These are phyloP conservation scores for Lentithecium fluviatile DNA, from an alignment of 495 filamentous ascomycete genomes.

Conservation along the genomic window DNA sequence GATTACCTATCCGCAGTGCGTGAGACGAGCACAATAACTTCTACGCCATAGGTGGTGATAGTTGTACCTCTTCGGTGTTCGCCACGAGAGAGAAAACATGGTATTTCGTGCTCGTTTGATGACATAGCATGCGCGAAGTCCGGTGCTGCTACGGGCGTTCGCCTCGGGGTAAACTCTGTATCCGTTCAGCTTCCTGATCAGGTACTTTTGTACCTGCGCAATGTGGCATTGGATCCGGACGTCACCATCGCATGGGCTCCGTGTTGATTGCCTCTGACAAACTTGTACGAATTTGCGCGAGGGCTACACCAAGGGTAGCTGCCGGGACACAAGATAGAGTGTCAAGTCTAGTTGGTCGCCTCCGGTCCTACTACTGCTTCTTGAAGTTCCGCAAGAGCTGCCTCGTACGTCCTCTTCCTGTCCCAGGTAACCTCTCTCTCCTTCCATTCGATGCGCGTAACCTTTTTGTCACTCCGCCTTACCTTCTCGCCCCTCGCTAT, in stretches of 20 bases:
- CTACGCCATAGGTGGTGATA: background rate
- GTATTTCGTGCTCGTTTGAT: background rate
- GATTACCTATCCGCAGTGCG: background rate
- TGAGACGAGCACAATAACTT: background rate
- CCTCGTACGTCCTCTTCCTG: conserved; percentile 27
- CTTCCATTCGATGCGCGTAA: conserved; percentile 17
- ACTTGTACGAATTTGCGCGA: too few species aligned
- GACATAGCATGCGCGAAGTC: background rate
- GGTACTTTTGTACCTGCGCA: too few species aligned
- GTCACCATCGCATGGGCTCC: too few species aligned
- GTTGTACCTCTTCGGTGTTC: background rate
- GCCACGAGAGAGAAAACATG: background rate
- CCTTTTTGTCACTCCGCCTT: conserved; percentile 26
- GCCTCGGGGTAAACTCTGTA: background rate
- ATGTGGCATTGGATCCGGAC: too few species aligned
- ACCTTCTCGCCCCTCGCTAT: conserved; percentile 52
- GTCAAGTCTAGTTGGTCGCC: conserved; percentile 1
- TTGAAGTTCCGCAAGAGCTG: conserved; percentile 31
- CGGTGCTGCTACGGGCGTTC: background rate
- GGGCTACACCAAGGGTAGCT: too few species aligned
- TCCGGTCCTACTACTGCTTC: conserved; percentile 26
- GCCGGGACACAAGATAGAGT: background rate
- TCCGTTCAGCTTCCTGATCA: background rate
- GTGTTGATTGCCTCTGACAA: too few species aligned
- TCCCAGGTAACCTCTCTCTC: conserved; percentile 15